Evolutionary conservation across 805 yeast genomes (phyloP), one percentile per base, ranked within the genome.

Genomic region (Candida nitratophila): DNA sequence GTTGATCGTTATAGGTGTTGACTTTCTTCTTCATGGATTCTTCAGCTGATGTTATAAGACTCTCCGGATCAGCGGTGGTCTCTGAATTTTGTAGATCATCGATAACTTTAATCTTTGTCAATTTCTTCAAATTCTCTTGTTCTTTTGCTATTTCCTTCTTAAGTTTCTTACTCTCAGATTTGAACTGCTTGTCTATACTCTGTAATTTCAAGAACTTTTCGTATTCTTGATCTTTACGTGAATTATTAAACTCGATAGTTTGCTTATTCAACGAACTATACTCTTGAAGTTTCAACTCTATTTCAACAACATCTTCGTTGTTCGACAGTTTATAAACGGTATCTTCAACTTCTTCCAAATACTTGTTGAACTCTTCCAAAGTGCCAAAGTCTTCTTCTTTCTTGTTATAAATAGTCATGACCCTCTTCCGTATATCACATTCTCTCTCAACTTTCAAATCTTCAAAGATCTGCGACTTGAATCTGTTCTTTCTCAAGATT

Each of bases 391-490:
- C 95, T 34, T 79, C 80, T 51, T 79, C 77, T 2, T 83, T 79
- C 61, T 86, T 85, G 64, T 93, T 93, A 66, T 83, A 90, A 9
- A 90, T 82, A 44, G 73, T 72, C 52, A 75, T 70, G 11, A 93
- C 88, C 45, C 91, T 70, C 54, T 81, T 83, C 42, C 99, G 74
- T 17, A 90, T 79, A 62, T 93, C 98, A 33, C 95, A 88, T 59
- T 93, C 99, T 49, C 84, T 76, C 62, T 93, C 99, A 3, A 93
- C 95, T 8, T 64, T 71, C 34, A 93, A 76, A 63, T 93, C 97
- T 52, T 91, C 97, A 59, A 93, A 93, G 2, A 89, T 76, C 66
- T 93, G 99, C 34, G 86, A 75, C 68, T 93, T 95, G 70, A 93
- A 93, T 66, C 80, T 79, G 64, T 87, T 87, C 71, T 86, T 86